phyloP scores from a whole-genome alignment of 2,329 filamentous ascomycete genomes.

The Lachnellula hyalina region DNA sequence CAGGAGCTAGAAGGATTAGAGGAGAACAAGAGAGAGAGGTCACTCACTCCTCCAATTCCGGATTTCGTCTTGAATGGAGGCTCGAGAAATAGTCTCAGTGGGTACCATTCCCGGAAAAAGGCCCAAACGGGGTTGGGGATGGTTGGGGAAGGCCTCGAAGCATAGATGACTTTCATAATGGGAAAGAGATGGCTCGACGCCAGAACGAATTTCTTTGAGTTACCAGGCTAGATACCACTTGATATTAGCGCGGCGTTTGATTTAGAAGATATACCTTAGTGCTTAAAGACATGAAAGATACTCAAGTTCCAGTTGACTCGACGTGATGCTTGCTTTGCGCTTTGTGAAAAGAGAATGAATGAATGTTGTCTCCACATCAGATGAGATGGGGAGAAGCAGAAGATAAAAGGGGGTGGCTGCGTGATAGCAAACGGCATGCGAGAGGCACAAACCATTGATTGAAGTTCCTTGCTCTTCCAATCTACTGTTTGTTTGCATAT shows the following conservation, averaged over 20 bases:
- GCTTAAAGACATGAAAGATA: conserved; percentile 18
- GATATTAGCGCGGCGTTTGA: conserved; percentile 29
- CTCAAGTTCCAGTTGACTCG: background rate
- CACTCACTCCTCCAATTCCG: conserved; percentile 55
- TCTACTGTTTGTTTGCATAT: no score
- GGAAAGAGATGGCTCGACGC: conserved; percentile 23
- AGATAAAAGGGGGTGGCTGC: no score
- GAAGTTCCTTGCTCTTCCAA: no score
- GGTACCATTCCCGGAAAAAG: conserved; percentile 34
- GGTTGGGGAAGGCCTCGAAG: conserved; percentile 18
- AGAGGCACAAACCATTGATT: no score
- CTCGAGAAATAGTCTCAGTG: conserved; percentile 44
- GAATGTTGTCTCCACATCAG: background rate
- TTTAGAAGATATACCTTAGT: conserved; percentile 27
- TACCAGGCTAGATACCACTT: conserved; percentile 28
- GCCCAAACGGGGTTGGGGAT: conserved; percentile 16
- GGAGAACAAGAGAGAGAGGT: conserved; percentile 35
- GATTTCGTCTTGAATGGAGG: conserved; percentile 55
- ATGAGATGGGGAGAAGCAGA: background rate
- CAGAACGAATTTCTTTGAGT: conserved; percentile 26
- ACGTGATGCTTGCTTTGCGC: no score
- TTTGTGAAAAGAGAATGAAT: no score
- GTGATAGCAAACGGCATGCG: background rate
- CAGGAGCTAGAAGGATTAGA: conserved; percentile 25
- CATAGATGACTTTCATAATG: conserved; percentile 14